Percentiles rank a stretch among this genome's conserved stretches.
These are phyloP conservation scores for Pestalotiopsis fici DNA, from an alignment of 2,329 filamentous ascomycete species.

Conservation along the genomic window DNA sequence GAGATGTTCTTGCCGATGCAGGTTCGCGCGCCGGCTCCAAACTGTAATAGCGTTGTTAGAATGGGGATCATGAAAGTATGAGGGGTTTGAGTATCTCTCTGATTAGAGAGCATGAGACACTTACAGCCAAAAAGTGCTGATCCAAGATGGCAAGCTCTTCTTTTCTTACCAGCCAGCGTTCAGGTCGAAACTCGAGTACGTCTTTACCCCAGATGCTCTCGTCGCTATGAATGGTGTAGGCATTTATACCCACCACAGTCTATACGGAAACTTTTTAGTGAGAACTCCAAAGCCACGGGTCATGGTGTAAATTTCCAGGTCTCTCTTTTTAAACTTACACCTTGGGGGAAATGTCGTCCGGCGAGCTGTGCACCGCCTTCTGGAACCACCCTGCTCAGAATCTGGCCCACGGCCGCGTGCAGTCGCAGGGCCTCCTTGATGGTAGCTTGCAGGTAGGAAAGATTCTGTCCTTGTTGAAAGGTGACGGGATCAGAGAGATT, in stretches of 20 bases:
- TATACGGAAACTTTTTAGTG: conserved; percentile 4
- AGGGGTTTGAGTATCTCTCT: not conserved
- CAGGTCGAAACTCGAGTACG: conserved; percentile 35
- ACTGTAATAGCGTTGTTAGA: conserved; percentile 22
- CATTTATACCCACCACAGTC: conserved; percentile 34
- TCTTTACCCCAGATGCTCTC: conserved; percentile 30
- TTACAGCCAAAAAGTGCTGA: conserved; percentile 34
- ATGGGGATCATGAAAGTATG: not conserved
- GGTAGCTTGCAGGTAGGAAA: conserved; percentile 51
- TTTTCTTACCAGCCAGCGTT: conserved; percentile 38
- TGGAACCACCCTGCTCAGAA: conserved; percentile 21
- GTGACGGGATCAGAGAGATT: conserved; percentile 15
- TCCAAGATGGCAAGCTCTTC: conserved; percentile 25
- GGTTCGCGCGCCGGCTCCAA: conserved; percentile 41
- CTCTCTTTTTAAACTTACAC: conserved; percentile 8
- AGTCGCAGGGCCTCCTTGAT: conserved; percentile 52
- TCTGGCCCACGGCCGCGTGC: conserved; percentile 25
- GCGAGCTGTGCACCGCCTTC: conserved; percentile 25
- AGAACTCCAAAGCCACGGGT: not conserved
- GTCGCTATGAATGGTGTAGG: conserved; percentile 35
- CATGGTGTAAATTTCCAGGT: no score
- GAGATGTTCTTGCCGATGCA: conserved; percentile 46
- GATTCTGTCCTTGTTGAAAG: conserved; percentile 25
- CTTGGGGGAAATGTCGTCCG: conserved; percentile 24
- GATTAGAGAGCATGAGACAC: conserved; percentile 1